Base-by-base conservation (phyloP, 164 flowering plant genomes). In the Litsea cubeba region DNA sequence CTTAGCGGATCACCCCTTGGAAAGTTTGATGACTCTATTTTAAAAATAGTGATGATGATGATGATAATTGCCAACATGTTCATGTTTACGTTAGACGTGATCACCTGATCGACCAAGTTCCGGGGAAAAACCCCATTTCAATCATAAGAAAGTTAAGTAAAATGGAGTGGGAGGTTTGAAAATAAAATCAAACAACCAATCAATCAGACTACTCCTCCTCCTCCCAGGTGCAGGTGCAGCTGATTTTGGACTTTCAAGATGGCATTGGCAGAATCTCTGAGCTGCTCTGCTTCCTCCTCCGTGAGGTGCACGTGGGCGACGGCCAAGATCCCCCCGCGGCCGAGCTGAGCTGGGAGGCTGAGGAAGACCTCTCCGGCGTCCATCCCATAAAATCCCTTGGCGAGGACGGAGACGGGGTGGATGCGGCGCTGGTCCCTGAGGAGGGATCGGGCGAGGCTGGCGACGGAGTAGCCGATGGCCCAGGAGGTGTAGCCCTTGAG, bases 401-500 rank as follows among this genome's bases (percentile, higher is more conserved):
- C 90, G 15, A 92, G 85, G n/a, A 92, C 87, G 5, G 94, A 82
- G 24, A 91, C 93, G 0, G 94, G 94, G 81, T 92, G 97, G 76
- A 92, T 89, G 69, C 83, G 83, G 20, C 93, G 75, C 78, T 92
- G 97, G 76, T 90, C 85, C 24, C 97, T 68, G 3, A 92, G 83
- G 1, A 92, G 67, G 40, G 86, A 24, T 2, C 93, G 79, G 62
- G 97, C 95, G 58, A 92, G 72, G 83, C 58, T 90, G 6, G 94
- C 93, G 8, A 77, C 95, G 0, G 97, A 92, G 85, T 92, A 92
- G 22, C 95, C 95, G 28, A 92, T 89, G 1, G 97, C 97, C 97
- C 97, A 92, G 0, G 97, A 92, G 1, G 97, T 90, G 87, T 92
- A 90, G 54, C 95, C 97, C 76, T 92, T 92, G 64, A 92, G 88